Base-by-base conservation (phyloP, 768 basidiomycete species). In the Trametes cingulata region DNA sequence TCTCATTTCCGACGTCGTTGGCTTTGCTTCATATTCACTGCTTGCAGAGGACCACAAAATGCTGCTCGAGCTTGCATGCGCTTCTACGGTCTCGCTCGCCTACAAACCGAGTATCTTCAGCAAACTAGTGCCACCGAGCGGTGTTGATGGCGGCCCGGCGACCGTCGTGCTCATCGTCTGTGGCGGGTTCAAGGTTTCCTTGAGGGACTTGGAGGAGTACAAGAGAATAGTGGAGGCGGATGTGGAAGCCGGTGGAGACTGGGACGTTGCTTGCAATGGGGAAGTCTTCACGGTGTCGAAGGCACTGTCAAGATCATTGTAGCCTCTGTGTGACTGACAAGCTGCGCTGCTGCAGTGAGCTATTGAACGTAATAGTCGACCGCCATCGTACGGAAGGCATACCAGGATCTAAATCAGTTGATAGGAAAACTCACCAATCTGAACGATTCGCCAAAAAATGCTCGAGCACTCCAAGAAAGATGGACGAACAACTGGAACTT, bases 11-110 rank as follows among this genome's bases (percentile, higher is more conserved):
- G 29, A n/a, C 10, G 29, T 33, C 29, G 29, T 10, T 5, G 4
- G 6, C 29, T 5, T 33, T 10, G 29, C 10, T 10, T 33, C 10
- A 4, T 10, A 33, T 10, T 33, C 6, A 33, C 29, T 33, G 10
- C 64, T 33, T 33, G 10, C 4, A 89, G 90, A 88, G 62, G 88
- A 90, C 61, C 90, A 92, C 68, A 90, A 89, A 70, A 75, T 85
- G 57, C 75, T 91, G 22, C 82, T 88, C 9, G 90, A 93, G 65
- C 76, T 92, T 20, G 86, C 91, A 1, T 91, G 90, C 63, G 78
- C 88, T 5, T 84, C 87, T 6, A 84, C 90, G 3, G 76, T 93
- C 9, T 78, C 81, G 2, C 81, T 87, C 2, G 89, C 84, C 2
- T 92, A 91, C 68, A 80, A 80, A 35, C 77, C 72, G 2, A 71